These are phyloP conservation scores for Pyrenula massariospora DNA, from an alignment of 495 filamentous ascomycete genomes.

Conservation along the genomic window DNA sequence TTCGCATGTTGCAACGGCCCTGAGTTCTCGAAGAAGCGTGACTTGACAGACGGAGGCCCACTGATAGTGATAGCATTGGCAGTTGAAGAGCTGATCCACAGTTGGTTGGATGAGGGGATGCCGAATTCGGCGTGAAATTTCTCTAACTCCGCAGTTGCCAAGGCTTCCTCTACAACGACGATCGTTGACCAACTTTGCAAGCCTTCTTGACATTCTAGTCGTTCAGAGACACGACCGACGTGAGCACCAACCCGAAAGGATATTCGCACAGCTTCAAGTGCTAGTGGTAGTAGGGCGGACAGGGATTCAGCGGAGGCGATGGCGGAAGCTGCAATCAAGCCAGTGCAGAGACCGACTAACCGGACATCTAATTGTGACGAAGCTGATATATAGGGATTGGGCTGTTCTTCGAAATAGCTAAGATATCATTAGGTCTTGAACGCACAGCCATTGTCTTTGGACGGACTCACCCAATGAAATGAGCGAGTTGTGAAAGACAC, in stretches of 20 bases:
- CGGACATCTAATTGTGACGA: not conserved
- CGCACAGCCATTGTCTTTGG: not conserved
- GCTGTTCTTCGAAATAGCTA: conserved; percentile 4
- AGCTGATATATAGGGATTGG: not conserved
- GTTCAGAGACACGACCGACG: conserved; percentile 20
- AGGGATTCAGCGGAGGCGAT: conserved; percentile 3
- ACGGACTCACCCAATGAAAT: conserved; percentile 7
- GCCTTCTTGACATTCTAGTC: conserved; percentile 11
- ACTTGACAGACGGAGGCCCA: conserved; percentile 57
- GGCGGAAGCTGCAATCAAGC: conserved; percentile 2
- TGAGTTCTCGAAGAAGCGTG: conserved; percentile 40
- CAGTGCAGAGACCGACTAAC: conserved; percentile 3
- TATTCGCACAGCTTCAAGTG: conserved; percentile 18
- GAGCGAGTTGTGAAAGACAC: conserved; percentile 6
- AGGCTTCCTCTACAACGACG: not conserved
- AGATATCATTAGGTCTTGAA: not conserved
- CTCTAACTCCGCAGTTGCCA: not conserved
- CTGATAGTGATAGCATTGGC: conserved; percentile 62
- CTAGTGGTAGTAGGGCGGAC: conserved; percentile 5
- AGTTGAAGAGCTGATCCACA: conserved; percentile 66
- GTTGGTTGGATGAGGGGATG: conserved; percentile 46
- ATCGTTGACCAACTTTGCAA: conserved; percentile 1
- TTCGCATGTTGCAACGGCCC: conserved; percentile 40
- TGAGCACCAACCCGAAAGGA: conserved; percentile 27
- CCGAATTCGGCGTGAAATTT: conserved; percentile 23